A percentile compares a stretch with the other conserved stretches of the same genome.
Conservation (phyloP, 2,329 filamentous ascomycete genomes). For the Aspergillus sp. region DNA sequence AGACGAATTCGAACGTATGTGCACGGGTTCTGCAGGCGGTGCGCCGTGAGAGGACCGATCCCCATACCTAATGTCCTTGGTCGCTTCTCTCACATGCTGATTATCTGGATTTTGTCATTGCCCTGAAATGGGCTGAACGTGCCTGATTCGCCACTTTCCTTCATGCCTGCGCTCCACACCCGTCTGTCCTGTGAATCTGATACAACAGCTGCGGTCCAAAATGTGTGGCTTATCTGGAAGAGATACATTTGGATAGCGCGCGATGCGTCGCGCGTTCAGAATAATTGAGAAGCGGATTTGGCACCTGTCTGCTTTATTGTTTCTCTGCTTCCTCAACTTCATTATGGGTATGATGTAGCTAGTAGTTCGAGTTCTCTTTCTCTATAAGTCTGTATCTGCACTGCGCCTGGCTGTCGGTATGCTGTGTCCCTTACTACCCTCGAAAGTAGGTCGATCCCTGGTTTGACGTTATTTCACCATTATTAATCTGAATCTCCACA, state of each 20-base stretch:
- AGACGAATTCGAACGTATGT: too few relatives aligned
- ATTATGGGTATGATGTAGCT: background rate
- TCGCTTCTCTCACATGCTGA: too few relatives aligned
- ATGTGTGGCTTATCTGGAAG: background rate
- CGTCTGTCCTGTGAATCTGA: background rate
- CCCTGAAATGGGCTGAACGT: background rate
- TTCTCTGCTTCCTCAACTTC: background rate
- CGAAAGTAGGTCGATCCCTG: too few relatives aligned
- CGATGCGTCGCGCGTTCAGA: background rate
- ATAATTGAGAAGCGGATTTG: too few relatives aligned
- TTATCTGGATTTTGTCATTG: background rate
- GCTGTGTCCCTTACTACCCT: background rate
- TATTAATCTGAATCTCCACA: too few relatives aligned
- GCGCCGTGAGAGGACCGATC: too few relatives aligned
- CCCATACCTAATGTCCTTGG: too few relatives aligned
- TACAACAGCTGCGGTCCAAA: background rate
- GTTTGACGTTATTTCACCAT: too few relatives aligned
- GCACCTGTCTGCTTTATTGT: background rate
- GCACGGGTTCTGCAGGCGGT: too few relatives aligned
- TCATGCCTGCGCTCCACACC: background rate
- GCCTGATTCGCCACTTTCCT: background rate
- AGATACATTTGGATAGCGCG: background rate
- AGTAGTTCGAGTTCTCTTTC: background rate
- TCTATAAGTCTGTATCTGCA: background rate
- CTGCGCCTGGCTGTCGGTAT: background rate